Base-by-base conservation (phyloP, 495 filamentous ascomycete species). In the Aspergillus steynii region DNA sequence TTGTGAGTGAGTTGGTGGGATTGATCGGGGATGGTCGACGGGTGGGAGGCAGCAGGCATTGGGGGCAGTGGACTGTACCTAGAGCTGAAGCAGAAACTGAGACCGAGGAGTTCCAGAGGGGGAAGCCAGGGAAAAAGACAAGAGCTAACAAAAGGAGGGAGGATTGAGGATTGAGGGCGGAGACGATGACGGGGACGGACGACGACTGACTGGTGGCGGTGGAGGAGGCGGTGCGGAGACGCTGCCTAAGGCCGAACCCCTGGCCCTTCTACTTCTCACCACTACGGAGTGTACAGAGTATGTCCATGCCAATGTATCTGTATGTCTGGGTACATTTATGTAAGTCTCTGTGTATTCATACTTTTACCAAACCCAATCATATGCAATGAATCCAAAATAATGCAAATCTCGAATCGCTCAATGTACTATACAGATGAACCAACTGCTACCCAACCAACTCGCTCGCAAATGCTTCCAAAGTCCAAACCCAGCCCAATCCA, bases 401-500 rank as follows among this genome's bases (percentile, higher is more conserved):
- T 7, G 2, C 31, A 42, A 42, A 42, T 15, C 9, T 12, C 37
- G 37, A 42, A 42, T 42, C 37, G 37, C 37, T 42, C 3, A 42
- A 42, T 1, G 10, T 14, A 42, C 37, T 42, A 42, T 42, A 42
- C 37, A 42, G 9, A 20, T 20, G 20, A 20, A 1, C 31, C 31
- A 34, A 34, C 12, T 42, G 37, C 37, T 15, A 1, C 37, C 12
- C 31, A 34, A 34, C 31, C 1, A 42, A 42, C 37, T 42, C 37
- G 9, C 10, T 42, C 10, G 37, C 9, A 14, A 42, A 42, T 42
- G 37, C 37, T 42, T 42, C 37, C 37, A 42, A 42, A 42, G 3
- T 20, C 37, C 37, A 42, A 42, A 14, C 10, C 31, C 31, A 32
- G 7, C 7, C 31, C 31, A 32, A 60, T 34, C 58, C 53, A 56